phyloP scores from a whole-genome alignment of 257 asterid genomes.

The Scutellaria galericulata region DNA sequence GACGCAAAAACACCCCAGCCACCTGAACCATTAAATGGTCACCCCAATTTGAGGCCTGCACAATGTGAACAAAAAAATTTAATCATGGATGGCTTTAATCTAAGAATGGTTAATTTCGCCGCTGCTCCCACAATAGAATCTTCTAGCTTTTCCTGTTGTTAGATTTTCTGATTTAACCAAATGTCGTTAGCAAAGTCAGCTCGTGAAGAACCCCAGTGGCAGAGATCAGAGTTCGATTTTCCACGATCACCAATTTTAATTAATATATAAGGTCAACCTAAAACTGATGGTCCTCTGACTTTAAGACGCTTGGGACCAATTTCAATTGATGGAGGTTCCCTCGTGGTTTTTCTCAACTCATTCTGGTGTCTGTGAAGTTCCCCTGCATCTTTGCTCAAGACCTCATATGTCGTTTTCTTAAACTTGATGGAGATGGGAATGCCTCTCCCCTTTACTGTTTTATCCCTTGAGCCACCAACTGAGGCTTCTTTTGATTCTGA shows the following conservation, averaged over 20 bases:
- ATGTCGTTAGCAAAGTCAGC: slow-evolving; percentile 62
- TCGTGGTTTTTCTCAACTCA: slow-evolving; percentile 42
- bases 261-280: slow-evolving; percentile 41
- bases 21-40: slow-evolving; percentile 44
- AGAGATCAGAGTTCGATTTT: slow-evolving; percentile 24
- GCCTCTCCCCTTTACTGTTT: slow-evolving; percentile 45
- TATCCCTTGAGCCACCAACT: slow-evolving; percentile 42
- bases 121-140: slow-evolving; percentile 54
- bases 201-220: slow-evolving; percentile 39
- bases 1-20: slow-evolving; percentile 58
- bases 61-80: slow-evolving; percentile 58
- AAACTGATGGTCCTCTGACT: slow-evolving; percentile 75
- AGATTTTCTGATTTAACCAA: slow-evolving; percentile 53
- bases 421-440: slow-evolving; percentile 64
- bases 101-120: slow-evolving; percentile 55
- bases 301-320: slow-evolving; percentile 68
- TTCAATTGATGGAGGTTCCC: slow-evolving; percentile 51
- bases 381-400: slow-evolving; percentile 34
- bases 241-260: slow-evolving; percentile 11
- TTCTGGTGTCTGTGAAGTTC: slow-evolving; percentile 18
- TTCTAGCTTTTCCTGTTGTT: slow-evolving; percentile 60
- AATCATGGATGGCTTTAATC: slow-evolving; percentile 40
- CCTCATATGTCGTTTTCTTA: slow-evolving; percentile 49
- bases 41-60: slow-evolving; percentile 70
- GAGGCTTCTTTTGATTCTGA: slow-evolving; percentile 42